These are phyloP conservation scores for Phytophthora ramorum DNA, from an alignment of 352 stramenopile genomes.

Conservation along the genomic window DNA sequence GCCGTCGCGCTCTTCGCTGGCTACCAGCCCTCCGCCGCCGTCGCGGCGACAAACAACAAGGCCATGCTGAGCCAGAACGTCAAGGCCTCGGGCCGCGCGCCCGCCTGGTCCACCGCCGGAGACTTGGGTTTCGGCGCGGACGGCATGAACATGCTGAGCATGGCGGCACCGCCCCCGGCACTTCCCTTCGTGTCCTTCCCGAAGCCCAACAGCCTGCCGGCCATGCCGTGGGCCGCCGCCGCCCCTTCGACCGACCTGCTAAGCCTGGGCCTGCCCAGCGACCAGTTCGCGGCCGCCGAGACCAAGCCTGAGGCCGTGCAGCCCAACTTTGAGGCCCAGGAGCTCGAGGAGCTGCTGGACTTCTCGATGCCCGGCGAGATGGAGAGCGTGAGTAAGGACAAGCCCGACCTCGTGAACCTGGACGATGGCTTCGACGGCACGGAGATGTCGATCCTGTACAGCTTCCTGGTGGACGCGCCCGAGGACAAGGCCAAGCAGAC, in stretches of 20 bases:
- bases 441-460: constrained; percentile 90
- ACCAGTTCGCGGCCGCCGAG: constrained; percentile 49
- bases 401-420: constrained; percentile 77
- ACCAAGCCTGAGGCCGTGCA: constrained; percentile 38
- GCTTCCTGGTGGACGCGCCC: constrained; percentile 78
- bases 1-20: constrained; percentile 78
- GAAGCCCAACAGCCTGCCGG: constrained; percentile 46
- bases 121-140: constrained; percentile 42
- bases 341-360: constrained; percentile 79
- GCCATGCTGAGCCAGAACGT: constrained; percentile 44
- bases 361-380: constrained; percentile 75
- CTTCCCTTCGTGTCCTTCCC: constrained; percentile 78
- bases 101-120: constrained; percentile 36
- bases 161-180: constrained; percentile 61
- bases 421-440: constrained; percentile 86
- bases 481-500: constrained; percentile 73
- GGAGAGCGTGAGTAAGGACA: constrained; percentile 66
- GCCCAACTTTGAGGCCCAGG: constrained; percentile 66
- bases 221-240: constrained; percentile 53
- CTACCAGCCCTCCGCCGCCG: constrained; percentile 63
- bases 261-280: constrained; percentile 43
- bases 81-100: constrained; percentile 22
- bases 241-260: constrained; percentile 43
- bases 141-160: constrained; percentile 68
- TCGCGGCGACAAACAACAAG: constrained; percentile 27